Percentiles rank a stretch among this genome's conserved stretches.
These are phyloP conservation scores for Zelopaecilomyces penicillatus DNA, from an alignment of 2,329 filamentous ascomycete genomes.

Conservation along the genomic window DNA sequence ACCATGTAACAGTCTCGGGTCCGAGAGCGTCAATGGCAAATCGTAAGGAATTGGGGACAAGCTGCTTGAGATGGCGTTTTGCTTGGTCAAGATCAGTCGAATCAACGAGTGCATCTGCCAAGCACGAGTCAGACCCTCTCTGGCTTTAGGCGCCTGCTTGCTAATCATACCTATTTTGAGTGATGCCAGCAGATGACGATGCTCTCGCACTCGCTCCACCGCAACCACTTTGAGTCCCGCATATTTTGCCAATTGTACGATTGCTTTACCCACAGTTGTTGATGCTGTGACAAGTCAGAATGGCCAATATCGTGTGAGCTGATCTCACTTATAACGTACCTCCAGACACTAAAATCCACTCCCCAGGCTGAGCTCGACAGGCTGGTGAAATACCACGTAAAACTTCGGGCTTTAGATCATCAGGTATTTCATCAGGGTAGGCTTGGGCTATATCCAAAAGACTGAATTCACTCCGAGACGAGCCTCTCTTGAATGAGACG, in stretches of 20 bases:
- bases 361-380: constrained; percentile 5
- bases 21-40: constrained; percentile 5
- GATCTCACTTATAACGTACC: background rate
- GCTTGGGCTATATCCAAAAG: constrained; percentile 3
- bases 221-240: constrained; percentile 5
- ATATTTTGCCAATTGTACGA: constrained; percentile 3
- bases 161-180: constrained; percentile 1
- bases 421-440: constrained; percentile 4
- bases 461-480: constrained; percentile 4
- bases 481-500: constrained; percentile 1
- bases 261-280: constrained; percentile 2
- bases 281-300: constrained; percentile 5
- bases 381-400: constrained; percentile 5
- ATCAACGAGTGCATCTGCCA: constrained; percentile 3
- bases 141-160: background rate
- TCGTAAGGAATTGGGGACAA: constrained; percentile 2
- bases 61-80: constrained; percentile 3
- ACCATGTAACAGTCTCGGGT: constrained; percentile 3
- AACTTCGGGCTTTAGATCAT: constrained; percentile 3
- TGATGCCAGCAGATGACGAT: background rate
- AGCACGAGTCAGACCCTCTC: background rate
- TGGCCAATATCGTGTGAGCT: background rate
- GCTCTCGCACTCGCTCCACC: constrained; percentile 1
- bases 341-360: constrained; percentile 6
- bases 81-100: constrained; percentile 5